phyloP scores from a whole-genome alignment of 768 basidiomycete genomes.

The Agrocybe pediades region DNA sequence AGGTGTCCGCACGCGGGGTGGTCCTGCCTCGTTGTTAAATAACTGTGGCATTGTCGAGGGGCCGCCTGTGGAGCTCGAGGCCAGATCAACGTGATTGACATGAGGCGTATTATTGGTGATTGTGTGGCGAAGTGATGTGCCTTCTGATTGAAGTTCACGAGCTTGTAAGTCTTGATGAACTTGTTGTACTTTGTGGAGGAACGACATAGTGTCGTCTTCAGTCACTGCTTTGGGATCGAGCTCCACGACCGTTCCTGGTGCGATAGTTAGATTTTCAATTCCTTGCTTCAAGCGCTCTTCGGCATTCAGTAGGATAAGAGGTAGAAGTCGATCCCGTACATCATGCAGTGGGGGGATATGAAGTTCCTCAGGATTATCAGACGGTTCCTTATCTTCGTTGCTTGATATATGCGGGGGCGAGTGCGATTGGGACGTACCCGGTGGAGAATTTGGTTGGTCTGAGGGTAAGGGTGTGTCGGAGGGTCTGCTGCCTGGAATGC shows the following conservation, averaged over 20 bases:
- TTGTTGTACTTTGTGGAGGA: slow-evolving; percentile 18
- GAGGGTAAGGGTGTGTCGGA: too few species aligned
- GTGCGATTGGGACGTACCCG: background rate
- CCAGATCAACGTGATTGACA: background rate
- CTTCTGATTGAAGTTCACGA: background rate
- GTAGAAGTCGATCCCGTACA: slow-evolving; percentile 17
- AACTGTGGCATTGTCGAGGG: background rate
- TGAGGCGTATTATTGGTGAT: background rate
- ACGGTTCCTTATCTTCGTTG: slow-evolving; percentile 12
- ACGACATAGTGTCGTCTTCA: slow-evolving; percentile 24
- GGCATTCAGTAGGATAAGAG: slow-evolving; percentile 19
- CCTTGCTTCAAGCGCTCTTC: slow-evolving; percentile 7
- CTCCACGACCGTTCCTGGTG: background rate
- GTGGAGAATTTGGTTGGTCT: too few species aligned
- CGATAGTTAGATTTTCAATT: background rate
- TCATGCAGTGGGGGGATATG: slow-evolving; percentile 6
- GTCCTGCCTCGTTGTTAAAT: background rate
- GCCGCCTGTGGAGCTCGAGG: background rate
- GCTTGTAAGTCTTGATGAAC: slow-evolving; percentile 10
- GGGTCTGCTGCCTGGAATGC: too few species aligned
- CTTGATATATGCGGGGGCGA: background rate
- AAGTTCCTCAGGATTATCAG: background rate
- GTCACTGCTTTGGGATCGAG: slow-evolving; percentile 22
- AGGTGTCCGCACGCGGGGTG: background rate
- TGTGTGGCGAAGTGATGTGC: background rate